These are phyloP conservation scores for Lophiostoma macrostomum DNA, from an alignment of 495 filamentous ascomycete species.

Conservation along the genomic window DNA sequence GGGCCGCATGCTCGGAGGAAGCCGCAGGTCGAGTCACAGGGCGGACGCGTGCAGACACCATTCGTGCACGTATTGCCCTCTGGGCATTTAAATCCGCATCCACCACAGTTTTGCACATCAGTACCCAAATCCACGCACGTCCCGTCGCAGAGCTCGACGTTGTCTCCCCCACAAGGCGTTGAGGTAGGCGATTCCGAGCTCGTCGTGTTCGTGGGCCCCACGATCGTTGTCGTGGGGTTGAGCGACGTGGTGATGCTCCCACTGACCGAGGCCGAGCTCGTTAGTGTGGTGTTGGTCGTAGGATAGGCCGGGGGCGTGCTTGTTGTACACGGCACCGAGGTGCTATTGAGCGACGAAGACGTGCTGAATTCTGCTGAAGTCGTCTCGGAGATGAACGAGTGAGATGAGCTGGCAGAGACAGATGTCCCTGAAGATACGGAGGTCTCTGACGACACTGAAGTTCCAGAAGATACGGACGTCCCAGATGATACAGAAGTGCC, in stretches of 20 bases:
- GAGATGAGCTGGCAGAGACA: too few species aligned
- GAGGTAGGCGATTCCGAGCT: constrained; percentile 3
- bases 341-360: too few species aligned
- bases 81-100: constrained; percentile 16
- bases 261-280: not conserved
- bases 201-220: not conserved
- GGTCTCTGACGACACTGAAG: too few species aligned
- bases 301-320: too few species aligned
- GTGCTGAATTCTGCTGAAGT: too few species aligned
- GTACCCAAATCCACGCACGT: constrained; percentile 12
- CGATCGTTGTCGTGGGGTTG: not conserved
- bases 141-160: constrained; percentile 9
- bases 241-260: not conserved
- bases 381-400: too few species aligned
- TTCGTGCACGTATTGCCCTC: constrained; percentile 22
- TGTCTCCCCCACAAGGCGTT: not conserved
- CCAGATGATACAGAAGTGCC: too few species aligned
- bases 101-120: constrained; percentile 19
- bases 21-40: constrained; percentile 20
- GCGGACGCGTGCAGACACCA: constrained; percentile 20
- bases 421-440: too few species aligned
- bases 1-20: constrained; percentile 1
- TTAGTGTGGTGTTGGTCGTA: constrained; percentile 1
- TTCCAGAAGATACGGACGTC: too few species aligned
- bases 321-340: too few species aligned